Conservation (phyloP, 2,329 filamentous ascomycete species). For the Fusarium algeriense region DNA sequence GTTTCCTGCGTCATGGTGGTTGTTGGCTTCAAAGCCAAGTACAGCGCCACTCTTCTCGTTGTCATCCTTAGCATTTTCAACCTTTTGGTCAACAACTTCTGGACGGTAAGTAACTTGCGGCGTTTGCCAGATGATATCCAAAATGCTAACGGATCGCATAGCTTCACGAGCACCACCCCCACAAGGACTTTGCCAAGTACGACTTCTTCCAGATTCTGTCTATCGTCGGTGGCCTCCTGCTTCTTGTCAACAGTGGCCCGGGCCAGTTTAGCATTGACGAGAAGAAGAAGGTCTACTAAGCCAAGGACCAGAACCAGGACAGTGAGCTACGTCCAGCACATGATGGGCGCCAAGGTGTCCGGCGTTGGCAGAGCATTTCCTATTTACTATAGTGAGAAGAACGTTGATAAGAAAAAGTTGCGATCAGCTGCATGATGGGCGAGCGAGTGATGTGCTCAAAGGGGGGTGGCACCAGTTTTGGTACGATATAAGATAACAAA, state of each 20-base stretch:
- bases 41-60: slow-evolving; percentile 94
- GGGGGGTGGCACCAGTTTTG: slow-evolving; percentile 21
- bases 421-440: slow-evolving; percentile 11
- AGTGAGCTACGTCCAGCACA: slow-evolving; percentile 15
- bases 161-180: slow-evolving; percentile 97
- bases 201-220: slow-evolving; percentile 99
- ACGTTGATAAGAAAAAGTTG: slow-evolving; percentile 31
- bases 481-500: slow-evolving; percentile 27
- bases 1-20: slow-evolving; percentile 98
- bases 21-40: slow-evolving; percentile 99
- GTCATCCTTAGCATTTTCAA: slow-evolving; percentile 98
- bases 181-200: slow-evolving; percentile 99
- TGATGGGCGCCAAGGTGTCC: slow-evolving; percentile 35
- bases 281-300: slow-evolving; percentile 99
- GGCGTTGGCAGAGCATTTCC: slow-evolving; percentile 41
- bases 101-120: slow-evolving; percentile 78
- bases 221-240: slow-evolving; percentile 94
- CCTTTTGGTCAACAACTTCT: slow-evolving; percentile 98
- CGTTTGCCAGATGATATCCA: neutral
- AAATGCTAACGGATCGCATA: slow-evolving; percentile 53
- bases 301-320: slow-evolving; percentile 2
- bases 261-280: slow-evolving; percentile 98
- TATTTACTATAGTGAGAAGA: slow-evolving; percentile 37
- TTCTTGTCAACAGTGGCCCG: slow-evolving; percentile 98
- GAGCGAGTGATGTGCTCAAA: slow-evolving; percentile 19